Evolutionary conservation across 805 yeast genomes (phyloP), one percentile per base, ranked within the genome.

Genomic region (Sungouiella blattae): DNA sequence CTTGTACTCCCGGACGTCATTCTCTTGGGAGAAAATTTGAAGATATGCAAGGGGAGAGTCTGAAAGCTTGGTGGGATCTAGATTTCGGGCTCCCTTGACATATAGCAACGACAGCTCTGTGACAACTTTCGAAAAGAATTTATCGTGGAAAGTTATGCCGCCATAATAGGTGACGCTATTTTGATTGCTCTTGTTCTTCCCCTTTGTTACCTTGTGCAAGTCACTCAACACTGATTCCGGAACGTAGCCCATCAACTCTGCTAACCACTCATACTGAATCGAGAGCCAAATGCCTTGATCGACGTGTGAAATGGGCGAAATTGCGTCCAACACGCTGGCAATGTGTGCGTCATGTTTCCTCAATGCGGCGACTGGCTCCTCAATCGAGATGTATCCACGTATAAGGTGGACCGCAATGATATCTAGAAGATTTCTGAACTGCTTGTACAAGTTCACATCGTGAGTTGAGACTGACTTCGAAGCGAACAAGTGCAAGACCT

Each of bases 261-360:
- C 87, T 9, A 85, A 59, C 79, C 83, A 74, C 27, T 76, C 71
- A 44, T 76, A 73, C 50, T 85, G 94, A n/a, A 60, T 50, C 0
- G 80, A 71, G 8, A 69, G 48, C 94, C 94, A 85, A 18, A 41
- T 20, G 18, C 35, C 40, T 12, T 30, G 35, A 52, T 46, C 35
- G 6, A 49, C 43, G 15, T 60, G 53, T 1, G 42, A 36, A n/a
- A 62, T 57, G 8, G 22, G 22, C 22, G 9, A 20, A 12, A 68
- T 37, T 4, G 71, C 49, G 8, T 44, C 46, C 6, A 66, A 45
- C 1, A 82, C 75, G 31, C 72, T 73, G 21, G 69, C 68, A 1
- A 83, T 50, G 60, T 87, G 96, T 13, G 75, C 66, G 25, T 69
- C 69, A 52, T 85, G 87, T 52, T 79, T 83, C 39, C 71, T 65